Percentiles rank a stretch among this genome's conserved stretches.
Evolutionary conservation across 2,329 filamentous ascomycete species (phyloP).

Genomic region (Xylaria sp.): DNA sequence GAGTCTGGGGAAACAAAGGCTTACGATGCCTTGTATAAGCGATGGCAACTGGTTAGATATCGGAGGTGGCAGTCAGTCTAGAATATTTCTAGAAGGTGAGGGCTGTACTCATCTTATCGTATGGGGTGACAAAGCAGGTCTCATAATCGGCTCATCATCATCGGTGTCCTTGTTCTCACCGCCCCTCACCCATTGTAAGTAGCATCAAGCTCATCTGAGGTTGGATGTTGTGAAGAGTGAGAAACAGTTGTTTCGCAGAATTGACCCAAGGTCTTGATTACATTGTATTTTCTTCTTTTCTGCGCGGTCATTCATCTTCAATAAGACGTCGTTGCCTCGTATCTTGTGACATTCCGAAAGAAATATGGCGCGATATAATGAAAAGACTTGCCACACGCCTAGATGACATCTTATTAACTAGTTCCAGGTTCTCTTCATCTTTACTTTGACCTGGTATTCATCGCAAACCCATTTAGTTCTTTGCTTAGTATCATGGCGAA

Average conservation of each 20-base stretch:
- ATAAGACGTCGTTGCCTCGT: not conserved
- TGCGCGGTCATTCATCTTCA: not conserved
- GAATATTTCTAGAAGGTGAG: conserved; percentile 42
- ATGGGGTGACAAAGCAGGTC: conserved; percentile 40
- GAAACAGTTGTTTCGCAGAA: conserved; percentile 19
- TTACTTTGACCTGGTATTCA: not conserved
- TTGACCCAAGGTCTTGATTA: not conserved
- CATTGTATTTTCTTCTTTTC: not conserved
- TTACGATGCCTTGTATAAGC: conserved; percentile 17
- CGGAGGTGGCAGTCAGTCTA: conserved; percentile 23
- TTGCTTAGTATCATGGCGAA: not conserved
- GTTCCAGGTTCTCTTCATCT: not conserved
- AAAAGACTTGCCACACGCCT: not conserved
- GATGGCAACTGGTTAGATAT: conserved; percentile 14
- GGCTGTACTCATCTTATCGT: conserved; percentile 42
- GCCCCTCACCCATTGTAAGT: conserved; percentile 16
- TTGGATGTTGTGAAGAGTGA: conserved; percentile 18
- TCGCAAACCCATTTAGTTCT: not conserved
- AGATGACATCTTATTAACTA: not conserved
- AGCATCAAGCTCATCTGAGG: not conserved
- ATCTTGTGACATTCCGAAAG: not conserved
- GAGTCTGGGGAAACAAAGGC: conserved; percentile 35
- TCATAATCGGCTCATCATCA: conserved; percentile 14
- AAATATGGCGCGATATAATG: not conserved
- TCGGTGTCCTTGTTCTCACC: conserved; percentile 29